phyloP scores from a whole-genome alignment of 129 eudicot species.

The Rutidosis leptorrhynchoides region DNA sequence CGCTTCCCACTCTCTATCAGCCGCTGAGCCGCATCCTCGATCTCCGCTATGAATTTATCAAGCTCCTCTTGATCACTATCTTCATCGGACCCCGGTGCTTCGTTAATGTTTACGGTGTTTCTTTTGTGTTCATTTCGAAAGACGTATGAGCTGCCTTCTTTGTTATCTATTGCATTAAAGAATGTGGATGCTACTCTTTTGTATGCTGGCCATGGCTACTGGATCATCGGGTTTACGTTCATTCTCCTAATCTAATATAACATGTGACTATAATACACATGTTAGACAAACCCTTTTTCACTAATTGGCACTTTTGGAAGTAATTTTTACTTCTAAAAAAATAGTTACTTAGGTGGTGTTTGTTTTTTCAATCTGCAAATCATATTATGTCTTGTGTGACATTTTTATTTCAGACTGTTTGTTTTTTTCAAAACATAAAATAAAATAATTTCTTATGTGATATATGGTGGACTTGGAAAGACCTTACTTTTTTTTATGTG shows the following conservation, averaged over 20 bases:
- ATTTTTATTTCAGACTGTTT: too few species aligned
- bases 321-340: too few species aligned
- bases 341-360: too few species aligned
- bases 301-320: too few species aligned
- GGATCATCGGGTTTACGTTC: conserved; percentile 98
- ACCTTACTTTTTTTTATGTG: too few species aligned
- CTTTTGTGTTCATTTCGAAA: conserved; percentile 49
- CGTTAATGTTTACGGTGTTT: conserved; percentile 23
- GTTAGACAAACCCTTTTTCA: too few species aligned
- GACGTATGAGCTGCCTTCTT: conserved; percentile 86
- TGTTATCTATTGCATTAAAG: conserved; percentile 87
- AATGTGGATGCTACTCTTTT: conserved; percentile 89
- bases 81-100: conserved; percentile 43
- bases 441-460: too few species aligned
- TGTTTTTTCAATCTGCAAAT: too few species aligned
- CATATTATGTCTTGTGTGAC: too few species aligned
- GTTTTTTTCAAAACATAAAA: too few species aligned
- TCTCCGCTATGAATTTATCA: conserved; percentile 87
- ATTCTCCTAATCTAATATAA: conserved; percentile 68
- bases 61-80: conserved; percentile 99
- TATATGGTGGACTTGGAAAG: too few species aligned
- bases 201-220: conserved; percentile 95
- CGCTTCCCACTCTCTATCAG: conserved; percentile 84
- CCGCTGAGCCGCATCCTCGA: conserved; percentile 97
- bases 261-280: too few species aligned